Conservation (phyloP, 306 rosid genomes). For the Hippophae gyantsensis region DNA sequence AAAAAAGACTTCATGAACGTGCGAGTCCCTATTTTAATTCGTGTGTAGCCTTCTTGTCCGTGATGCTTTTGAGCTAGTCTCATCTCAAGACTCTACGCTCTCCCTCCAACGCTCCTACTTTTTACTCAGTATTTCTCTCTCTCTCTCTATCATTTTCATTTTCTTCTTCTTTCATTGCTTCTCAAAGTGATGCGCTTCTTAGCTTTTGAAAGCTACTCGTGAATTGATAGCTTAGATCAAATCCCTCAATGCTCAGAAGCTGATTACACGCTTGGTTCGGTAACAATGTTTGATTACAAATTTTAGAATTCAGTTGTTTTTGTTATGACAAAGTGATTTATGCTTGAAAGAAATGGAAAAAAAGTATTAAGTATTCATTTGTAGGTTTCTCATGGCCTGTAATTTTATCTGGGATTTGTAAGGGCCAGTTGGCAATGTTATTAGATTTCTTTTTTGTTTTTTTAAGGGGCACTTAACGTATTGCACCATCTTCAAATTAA, state of each 20-base stretch:
- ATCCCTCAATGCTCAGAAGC: slow-evolving; percentile 11
- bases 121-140: not conserved
- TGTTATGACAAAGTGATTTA: not conserved
- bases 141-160: not conserved
- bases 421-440: too few species aligned
- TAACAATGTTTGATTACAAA: slow-evolving; percentile 24
- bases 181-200: slow-evolving; percentile 10
- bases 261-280: not conserved
- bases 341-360: too few species aligned
- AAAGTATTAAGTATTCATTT: too few species aligned
- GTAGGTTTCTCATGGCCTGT: too few species aligned
- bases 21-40: slow-evolving; percentile 6
- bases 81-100: too few species aligned
- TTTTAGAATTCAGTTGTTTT: not conserved
- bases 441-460: too few species aligned
- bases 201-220: slow-evolving; percentile 6
- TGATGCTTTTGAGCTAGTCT: slow-evolving; percentile 11
- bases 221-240: slow-evolving; percentile 19
- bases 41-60: slow-evolving; percentile 34
- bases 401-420: too few species aligned
- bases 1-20: slow-evolving; percentile 1
- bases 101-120: too few species aligned
- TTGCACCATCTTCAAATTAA: too few species aligned
- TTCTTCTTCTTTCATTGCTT: slow-evolving; percentile 4
- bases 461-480: too few species aligned